Conservation (phyloP, 345 rosid species). For the Populus ilicifolia region DNA sequence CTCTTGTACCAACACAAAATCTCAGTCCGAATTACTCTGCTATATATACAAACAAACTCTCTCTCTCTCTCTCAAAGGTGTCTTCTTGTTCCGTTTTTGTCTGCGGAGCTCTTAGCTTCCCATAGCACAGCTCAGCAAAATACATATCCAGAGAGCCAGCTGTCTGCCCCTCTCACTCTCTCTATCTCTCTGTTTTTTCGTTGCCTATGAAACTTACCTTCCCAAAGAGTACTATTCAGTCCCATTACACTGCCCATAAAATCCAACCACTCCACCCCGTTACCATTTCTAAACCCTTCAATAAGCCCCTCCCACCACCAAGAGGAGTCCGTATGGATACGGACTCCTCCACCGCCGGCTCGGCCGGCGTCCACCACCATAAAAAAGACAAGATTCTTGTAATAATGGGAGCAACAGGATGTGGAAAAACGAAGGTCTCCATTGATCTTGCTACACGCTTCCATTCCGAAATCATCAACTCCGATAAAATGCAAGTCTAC, state of each 20-base stretch:
- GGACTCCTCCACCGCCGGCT: constrained; percentile 7
- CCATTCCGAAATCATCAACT: constrained; percentile 65
- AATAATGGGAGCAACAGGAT: constrained; percentile 85
- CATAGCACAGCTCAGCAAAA: constrained; percentile 7
- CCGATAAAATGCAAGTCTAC: constrained; percentile 88
- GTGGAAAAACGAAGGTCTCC: constrained; percentile 77
- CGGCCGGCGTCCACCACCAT: neutral
- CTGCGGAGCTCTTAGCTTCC: neutral
- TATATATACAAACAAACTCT: neutral
- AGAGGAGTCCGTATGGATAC: constrained; percentile 14
- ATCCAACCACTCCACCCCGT: neutral
- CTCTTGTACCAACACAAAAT: neutral
- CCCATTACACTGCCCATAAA: constrained; percentile 1
- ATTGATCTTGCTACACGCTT: constrained; percentile 61
- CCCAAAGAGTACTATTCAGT: neutral
- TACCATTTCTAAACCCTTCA: neutral
- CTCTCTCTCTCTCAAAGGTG: neutral
- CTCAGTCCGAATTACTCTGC: neutral
- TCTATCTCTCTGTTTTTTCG: neutral
- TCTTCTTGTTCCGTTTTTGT: neutral
- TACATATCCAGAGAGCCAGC: neutral
- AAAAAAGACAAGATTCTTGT: constrained; percentile 59
- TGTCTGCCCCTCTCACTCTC: too few relatives aligned
- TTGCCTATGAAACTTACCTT: constrained; percentile 7
- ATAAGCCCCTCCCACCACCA: neutral